Evolutionary conservation across 176 grass and related monocot genomes (phyloP), one percentile per base, ranked within the genome.

Genomic region (Oryza coarctata): DNA sequence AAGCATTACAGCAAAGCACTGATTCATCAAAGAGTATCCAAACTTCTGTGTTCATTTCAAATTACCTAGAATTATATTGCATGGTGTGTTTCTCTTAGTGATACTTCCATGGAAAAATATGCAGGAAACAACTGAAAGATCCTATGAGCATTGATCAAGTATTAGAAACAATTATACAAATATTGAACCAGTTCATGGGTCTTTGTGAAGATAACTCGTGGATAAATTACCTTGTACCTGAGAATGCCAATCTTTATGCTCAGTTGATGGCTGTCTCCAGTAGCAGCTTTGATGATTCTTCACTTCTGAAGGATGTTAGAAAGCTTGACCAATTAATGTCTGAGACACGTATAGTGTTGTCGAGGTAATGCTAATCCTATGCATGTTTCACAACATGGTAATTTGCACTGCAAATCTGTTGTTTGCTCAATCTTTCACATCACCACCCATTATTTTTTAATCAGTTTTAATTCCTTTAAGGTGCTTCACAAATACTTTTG

Each of bases 101-200:
- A 71, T 74, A 73, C 33, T 77, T 34, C 3, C 22, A 4, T 38
- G 35, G 73, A n/a, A 83, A 84, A 80, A 66, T 60, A 26, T 93
- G 58, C 96, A 99, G 96, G 87, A 99, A 99, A 77, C 87, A 94
- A 84, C 80, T 99, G 12, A 94, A 90, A 77, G 96, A 99, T 18
- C 82, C 80, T 80, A 86, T 99, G 82, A 90, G 77, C 82, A 92
- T 90, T 70, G 89, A 86, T 22, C 79, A 95, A 90, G 82, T 99
- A 49, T 77, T 65, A 61, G 80, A 95, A 66, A 92, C 80, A 31
- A 74, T 99, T 11, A 65, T 91, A 30, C 80, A 91, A 87, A 99
- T 92, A 91, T 75, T 88, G 45, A 89, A 95, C 5, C 71, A 80
- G 60, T 99, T 99, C 80, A 83, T 90, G 87, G 86, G 70, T 73